These are phyloP conservation scores for Tetrapisispora phaffii DNA, from an alignment of 805 yeast species.

Conservation along the genomic window DNA sequence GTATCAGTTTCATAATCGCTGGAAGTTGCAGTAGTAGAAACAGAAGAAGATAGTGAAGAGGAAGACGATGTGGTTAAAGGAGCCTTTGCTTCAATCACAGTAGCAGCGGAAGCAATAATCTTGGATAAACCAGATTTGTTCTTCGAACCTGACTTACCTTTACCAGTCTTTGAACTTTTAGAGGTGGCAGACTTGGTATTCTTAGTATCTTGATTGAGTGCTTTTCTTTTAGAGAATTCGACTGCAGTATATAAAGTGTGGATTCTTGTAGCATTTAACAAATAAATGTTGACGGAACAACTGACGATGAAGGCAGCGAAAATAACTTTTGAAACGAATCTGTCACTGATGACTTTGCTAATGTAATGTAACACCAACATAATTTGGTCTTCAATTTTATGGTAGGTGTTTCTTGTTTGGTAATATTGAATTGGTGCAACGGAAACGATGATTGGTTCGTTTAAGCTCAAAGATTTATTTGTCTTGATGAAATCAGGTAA, in stretches of 20 bases:
- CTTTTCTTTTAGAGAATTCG: slow-evolving; percentile 17
- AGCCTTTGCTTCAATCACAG: neutral
- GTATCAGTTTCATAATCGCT: slow-evolving; percentile 27
- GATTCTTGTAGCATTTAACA: slow-evolving; percentile 74
- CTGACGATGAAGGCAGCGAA: slow-evolving; percentile 66
- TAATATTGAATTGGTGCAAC: slow-evolving; percentile 48
- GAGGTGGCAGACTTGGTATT: neutral
- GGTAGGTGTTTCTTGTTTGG: slow-evolving; percentile 45
- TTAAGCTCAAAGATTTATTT: slow-evolving; percentile 24
- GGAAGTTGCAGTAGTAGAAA: slow-evolving; percentile 1
- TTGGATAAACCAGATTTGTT: neutral
- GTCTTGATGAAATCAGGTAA: slow-evolving; percentile 33
- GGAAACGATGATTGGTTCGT: slow-evolving; percentile 45
- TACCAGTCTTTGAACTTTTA: neutral
- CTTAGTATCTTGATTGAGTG: neutral
- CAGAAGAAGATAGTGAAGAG: neutral
- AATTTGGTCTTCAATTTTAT: slow-evolving; percentile 51
- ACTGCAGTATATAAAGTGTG: slow-evolving; percentile 38
- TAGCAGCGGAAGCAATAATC: neutral
- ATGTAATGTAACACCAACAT: slow-evolving; percentile 43
- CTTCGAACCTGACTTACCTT: neutral
- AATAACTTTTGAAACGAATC: slow-evolving; percentile 65
- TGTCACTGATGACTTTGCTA: slow-evolving; percentile 67
- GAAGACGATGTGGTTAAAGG: neutral
- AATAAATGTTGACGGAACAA: slow-evolving; percentile 70